Conservation (phyloP, 768 basidiomycete species). For the Dictyophora rubrovolvata region DNA sequence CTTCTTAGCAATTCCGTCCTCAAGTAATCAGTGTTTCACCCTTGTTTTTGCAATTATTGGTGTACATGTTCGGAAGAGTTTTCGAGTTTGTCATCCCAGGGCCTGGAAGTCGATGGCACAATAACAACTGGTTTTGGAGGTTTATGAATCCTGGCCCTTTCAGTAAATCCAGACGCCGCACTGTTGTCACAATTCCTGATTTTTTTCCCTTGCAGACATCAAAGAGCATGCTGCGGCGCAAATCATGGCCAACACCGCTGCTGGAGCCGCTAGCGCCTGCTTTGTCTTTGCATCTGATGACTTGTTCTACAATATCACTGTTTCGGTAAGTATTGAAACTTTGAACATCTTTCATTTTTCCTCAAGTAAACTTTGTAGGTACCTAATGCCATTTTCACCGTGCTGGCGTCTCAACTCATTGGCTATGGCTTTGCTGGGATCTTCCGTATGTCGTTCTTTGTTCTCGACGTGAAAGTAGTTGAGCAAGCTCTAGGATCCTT, state of each 20-base stretch:
- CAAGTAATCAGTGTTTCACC: conserved; percentile 39
- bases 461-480: too few species aligned
- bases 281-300: conserved; percentile 51
- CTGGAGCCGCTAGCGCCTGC: conserved; percentile 42
- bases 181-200: neutral
- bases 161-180: conserved; percentile 40
- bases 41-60: conserved; percentile 46
- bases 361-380: neutral
- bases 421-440: neutral
- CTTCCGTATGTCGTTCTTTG: neutral
- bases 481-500: neutral
- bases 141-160: conserved; percentile 51
- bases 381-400: neutral
- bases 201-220: neutral
- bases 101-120: neutral
- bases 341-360: neutral
- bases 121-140: conserved; percentile 13
- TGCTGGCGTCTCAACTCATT: neutral
- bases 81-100: conserved; percentile 17
- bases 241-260: conserved; percentile 46
- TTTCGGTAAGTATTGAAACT: neutral
- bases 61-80: conserved; percentile 26
- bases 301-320: conserved; percentile 20
- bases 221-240: conserved; percentile 49
- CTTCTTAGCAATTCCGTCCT: conserved; percentile 20